Base-by-base conservation (phyloP, 2,329 filamentous ascomycete genomes). In the Metarhizium humberi region DNA sequence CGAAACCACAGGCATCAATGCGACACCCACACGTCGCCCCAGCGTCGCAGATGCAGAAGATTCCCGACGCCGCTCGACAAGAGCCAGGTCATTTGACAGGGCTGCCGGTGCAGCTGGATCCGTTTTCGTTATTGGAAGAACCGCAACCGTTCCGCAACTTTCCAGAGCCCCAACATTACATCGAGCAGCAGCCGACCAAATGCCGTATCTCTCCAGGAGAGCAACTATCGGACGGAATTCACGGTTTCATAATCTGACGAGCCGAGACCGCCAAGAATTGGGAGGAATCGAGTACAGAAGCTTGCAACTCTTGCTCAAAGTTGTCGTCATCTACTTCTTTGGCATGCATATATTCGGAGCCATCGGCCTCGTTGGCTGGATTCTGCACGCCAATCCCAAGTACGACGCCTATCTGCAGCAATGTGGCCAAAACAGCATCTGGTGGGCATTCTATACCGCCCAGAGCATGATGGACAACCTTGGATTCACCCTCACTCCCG, bases 401-500 rank as follows among this genome's bases (percentile, higher is more conserved):
- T 74, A 79, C 57, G 60, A 63, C 3, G 62, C 71, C 13, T 71
- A 73, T 62, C 63, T 76, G 46, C 63, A 60, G 0, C 67, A 72
- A 45, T 67, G 65, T 32, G 76, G 70, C 14, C 63, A 74, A 58
- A 64, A 71, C 55, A 63, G 69, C 59, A 66, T 70, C 6, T 81
- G 78, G 78, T 80, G 78, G 75, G 74, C 71, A 2, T 69, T 78
- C 34, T 79, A 74, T 61, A 75, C 76, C 0, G 69, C 76, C 0
- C 75, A 78, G 56, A 80, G 78, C 0, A 78, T 79, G 68, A 66
- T 75, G 14, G 68, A 74, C 53, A 82, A 82, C 57, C 70, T 81
- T 6, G 79, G 79, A 25, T 75, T 80, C 55, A 79, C 78, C 0
- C 68, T 82, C 6, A 78, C 79, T 0, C 77, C 79, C 0, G 76